Evolutionary conservation across 192 early-diverging fungal species (phyloP).

Genomic region (Thoreauomyces humboldtii): DNA sequence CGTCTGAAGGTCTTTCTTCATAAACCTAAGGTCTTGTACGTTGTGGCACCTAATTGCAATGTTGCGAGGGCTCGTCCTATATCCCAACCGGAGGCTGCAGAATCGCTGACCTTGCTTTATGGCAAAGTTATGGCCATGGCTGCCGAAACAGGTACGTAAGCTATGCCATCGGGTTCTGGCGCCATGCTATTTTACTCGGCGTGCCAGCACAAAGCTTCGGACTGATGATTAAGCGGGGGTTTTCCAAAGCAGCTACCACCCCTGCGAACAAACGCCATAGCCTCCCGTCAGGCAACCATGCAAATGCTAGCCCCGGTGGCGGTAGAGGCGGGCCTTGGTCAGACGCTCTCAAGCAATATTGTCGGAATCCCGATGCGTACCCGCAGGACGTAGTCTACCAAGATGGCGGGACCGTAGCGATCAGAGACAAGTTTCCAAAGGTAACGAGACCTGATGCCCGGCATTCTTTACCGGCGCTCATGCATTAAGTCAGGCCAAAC

Average conservation of each 20-base stretch:
- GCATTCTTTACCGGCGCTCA: not conserved
- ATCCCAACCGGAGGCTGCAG: not conserved
- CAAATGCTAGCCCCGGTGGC: not conserved
- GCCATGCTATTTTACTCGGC: no score
- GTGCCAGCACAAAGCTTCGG: no score
- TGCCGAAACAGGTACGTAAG: not conserved
- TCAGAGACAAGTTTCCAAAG: constrained; percentile 55
- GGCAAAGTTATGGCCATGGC: not conserved
- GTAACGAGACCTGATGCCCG: no score
- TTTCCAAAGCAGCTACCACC: not conserved
- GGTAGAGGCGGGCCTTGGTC: constrained; percentile 15
- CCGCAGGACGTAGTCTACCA: constrained; percentile 36
- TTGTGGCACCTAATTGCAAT: constrained; percentile 24
- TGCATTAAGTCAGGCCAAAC: constrained; percentile 7
- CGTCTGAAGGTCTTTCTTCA: not conserved
- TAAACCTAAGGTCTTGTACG: constrained; percentile 8
- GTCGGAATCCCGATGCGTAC: constrained; percentile 39
- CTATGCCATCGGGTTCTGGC: no score
- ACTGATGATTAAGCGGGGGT: not conserved
- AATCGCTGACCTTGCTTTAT: not conserved
- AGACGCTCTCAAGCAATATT: constrained; percentile 40
- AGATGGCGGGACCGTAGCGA: constrained; percentile 44
- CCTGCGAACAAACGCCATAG: not conserved
- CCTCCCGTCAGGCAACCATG: not conserved
- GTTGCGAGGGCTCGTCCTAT: constrained; percentile 12